Conservation (phyloP, 2,329 filamentous ascomycete genomes). For the Thelonectria rubi region DNA sequence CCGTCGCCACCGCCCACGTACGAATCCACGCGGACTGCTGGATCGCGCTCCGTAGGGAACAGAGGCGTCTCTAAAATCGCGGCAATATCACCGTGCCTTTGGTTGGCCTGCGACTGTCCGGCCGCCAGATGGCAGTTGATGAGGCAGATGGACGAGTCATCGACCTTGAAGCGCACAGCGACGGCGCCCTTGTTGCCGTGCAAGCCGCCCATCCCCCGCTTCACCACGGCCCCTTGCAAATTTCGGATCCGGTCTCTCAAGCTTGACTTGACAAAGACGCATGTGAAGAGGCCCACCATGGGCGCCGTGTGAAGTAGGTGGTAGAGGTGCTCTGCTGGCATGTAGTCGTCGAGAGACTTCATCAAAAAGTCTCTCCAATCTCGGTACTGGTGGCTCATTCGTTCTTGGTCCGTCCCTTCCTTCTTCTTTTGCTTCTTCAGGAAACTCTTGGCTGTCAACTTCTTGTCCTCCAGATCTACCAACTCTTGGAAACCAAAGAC, state of each 20-base stretch:
- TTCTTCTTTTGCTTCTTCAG: slow-evolving; percentile 92
- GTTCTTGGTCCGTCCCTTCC: slow-evolving; percentile 80
- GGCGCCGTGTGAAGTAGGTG: slow-evolving; percentile 85
- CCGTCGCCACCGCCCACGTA: slow-evolving; percentile 95
- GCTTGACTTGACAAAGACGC: slow-evolving; percentile 88
- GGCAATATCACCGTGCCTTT: slow-evolving; percentile 91
- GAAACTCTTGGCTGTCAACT: slow-evolving; percentile 93
- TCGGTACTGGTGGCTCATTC: slow-evolving; percentile 97
- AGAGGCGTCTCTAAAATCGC: slow-evolving; percentile 84
- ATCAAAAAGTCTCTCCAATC: slow-evolving; percentile 94
- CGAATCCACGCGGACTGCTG: slow-evolving; percentile 74
- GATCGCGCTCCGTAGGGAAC: slow-evolving; percentile 77
- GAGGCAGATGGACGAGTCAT: slow-evolving; percentile 94
- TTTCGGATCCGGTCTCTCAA: slow-evolving; percentile 80
- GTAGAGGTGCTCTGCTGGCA: slow-evolving; percentile 80
- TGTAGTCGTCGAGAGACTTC: slow-evolving; percentile 82
- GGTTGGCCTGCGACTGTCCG: slow-evolving; percentile 87
- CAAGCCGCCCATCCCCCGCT: slow-evolving; percentile 93
- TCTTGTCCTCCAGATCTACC: slow-evolving; percentile 98
- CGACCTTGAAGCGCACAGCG: slow-evolving; percentile 88
- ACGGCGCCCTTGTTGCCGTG: slow-evolving; percentile 98
- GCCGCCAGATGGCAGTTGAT: slow-evolving; percentile 97
- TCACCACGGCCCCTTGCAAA: slow-evolving; percentile 83
- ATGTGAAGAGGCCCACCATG: slow-evolving; percentile 94
- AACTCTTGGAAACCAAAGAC: slow-evolving; percentile 98